Base-by-base conservation (phyloP, 768 basidiomycete genomes). In the Mycena venus region DNA sequence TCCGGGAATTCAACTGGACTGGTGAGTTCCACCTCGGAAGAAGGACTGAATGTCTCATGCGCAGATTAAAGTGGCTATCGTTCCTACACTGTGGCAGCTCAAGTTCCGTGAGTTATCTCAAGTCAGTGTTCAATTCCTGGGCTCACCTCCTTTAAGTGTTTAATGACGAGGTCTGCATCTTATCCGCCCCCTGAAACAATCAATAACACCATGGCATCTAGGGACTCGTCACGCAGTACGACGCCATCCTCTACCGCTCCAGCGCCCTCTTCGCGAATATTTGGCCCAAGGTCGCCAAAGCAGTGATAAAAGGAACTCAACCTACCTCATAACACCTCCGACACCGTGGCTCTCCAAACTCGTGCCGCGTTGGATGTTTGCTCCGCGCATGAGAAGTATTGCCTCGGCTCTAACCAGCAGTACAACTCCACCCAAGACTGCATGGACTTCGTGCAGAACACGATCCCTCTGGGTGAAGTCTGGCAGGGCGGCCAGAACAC, bases 401-500 rank as follows among this genome's bases (percentile, higher is more conserved):
- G 65, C 25, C 53, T 67, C n/a, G 65, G 65, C 10, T 8, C 34
- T 4, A 14, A 27, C 27, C 14, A 40, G 17, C 65, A 67, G 32
- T 67, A 56, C 38, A 42, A 67, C 6, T 55, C 51, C 9, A 67
- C 51, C 11, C 14, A 12, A 12, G 12, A 19, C 5, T 65, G 64
- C 64, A 36, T 65, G n/a, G 23, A 38, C 12, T 67, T 67, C 15
- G 27, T 67, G 17, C 0, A 56, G 36, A 27, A 55, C 27, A 10
- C 6, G 21, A 42, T 67, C 4, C 65, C 65, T 9, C 14, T 67
- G 3, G 65, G 65, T 12, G 65, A 67, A 19, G 23, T 55, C 17
- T 67, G 65, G 65, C 65, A 67, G 23, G 65, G 25, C 17, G 65
- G 65, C 6, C 65, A 67, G 53, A 67, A 67, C 49, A 55, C 65